These are phyloP conservation scores for Picochlorum costavermella DNA, from an alignment of 139 green algal species.

Conservation along the genomic window DNA sequence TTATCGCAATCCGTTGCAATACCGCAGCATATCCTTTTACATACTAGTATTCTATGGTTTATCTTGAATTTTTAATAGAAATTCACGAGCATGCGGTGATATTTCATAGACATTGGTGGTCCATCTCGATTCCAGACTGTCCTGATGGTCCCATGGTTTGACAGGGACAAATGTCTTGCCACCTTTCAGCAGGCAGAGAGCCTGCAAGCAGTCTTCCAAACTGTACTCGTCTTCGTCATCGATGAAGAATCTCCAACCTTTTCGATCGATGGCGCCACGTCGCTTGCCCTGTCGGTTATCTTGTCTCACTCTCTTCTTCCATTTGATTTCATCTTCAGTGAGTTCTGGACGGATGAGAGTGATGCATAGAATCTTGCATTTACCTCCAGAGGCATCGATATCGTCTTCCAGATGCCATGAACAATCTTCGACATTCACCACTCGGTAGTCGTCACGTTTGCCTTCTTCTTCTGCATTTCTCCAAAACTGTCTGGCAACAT, in stretches of 20 bases:
- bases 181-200: conserved; percentile 39
- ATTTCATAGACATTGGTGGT: conserved; percentile 16
- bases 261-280: conserved; percentile 12
- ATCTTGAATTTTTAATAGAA: conserved; percentile 17
- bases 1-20: no score
- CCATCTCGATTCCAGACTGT: conserved; percentile 15
- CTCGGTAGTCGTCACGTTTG: conserved; percentile 8
- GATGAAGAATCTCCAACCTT: conserved; percentile 54
- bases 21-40: no score
- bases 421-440: conserved; percentile 32
- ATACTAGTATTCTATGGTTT: not conserved
- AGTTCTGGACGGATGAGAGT: conserved; percentile 35
- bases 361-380: conserved; percentile 27
- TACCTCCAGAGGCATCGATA: conserved; percentile 18
- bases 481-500: conserved; percentile 49
- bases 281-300: conserved; percentile 36
- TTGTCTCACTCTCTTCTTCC: conserved; percentile 51
- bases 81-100: conserved; percentile 13
- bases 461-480: conserved; percentile 31
- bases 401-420: conserved; percentile 50
- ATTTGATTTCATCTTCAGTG: conserved; percentile 46
- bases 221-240: conserved; percentile 64
- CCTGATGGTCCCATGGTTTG: conserved; percentile 41
- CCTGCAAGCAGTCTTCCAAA: conserved; percentile 52
- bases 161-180: conserved; percentile 31